Percentiles rank a stretch among this genome's conserved stretches.
Conservation (phyloP, 2,329 filamentous ascomycete species). For the Penicillium sp. region DNA sequence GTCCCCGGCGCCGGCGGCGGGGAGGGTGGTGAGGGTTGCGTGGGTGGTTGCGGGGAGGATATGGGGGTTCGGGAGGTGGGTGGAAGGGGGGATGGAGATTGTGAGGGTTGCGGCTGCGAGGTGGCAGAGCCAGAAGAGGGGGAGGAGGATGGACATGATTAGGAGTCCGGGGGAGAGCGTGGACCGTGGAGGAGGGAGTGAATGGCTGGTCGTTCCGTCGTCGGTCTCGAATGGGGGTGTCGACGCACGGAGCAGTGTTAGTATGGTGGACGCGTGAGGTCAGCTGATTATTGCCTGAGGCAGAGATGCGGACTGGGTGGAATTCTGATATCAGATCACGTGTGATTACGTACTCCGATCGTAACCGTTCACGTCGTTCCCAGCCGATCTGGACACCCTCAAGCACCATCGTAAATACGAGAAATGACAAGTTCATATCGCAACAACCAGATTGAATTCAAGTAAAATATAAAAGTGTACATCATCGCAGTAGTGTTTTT, state of each 20-base stretch:
- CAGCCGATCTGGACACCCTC: too few species aligned
- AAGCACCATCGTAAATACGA: too few species aligned
- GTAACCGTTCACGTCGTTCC: neutral
- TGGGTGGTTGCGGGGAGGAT: conserved; percentile 52
- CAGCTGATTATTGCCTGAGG: conserved; percentile 2
- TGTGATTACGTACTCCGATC: neutral
- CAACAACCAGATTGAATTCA: too few species aligned
- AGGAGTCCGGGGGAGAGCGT: too few species aligned
- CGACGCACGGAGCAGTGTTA: neutral
- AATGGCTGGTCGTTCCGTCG: too few species aligned
- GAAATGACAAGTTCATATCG: too few species aligned
- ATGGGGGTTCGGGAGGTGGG: conserved; percentile 49
- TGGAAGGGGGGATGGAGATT: conserved; percentile 47
- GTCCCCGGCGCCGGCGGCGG: conserved; percentile 33
- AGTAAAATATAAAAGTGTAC: too few species aligned
- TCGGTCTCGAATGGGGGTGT: neutral
- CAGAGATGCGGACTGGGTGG: neutral
- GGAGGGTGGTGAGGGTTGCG: conserved; percentile 54
- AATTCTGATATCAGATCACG: neutral
- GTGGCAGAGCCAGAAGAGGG: conserved; percentile 24
- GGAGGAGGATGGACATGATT: conserved; percentile 24
- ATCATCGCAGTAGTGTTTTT: too few species aligned
- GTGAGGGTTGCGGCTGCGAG: conserved; percentile 36
- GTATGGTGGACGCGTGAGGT: neutral
- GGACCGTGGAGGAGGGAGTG: neutral